phyloP scores from a whole-genome alignment of 805 yeast genomes.

The Blastobotrys attinorum region DNA sequence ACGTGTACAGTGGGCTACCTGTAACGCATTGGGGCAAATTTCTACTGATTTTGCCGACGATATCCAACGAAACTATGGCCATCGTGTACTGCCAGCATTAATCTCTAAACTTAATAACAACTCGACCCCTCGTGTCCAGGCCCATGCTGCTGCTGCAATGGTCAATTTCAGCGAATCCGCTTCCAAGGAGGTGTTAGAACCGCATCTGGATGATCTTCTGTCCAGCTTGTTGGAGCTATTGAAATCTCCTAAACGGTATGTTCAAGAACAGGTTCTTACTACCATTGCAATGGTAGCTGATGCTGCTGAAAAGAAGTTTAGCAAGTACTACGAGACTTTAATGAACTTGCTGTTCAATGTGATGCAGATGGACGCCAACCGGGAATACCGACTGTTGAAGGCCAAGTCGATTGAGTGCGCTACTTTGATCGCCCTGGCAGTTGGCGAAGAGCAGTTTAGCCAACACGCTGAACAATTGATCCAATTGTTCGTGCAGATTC shows the following conservation, averaged over 20 bases:
- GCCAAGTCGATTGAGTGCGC: constrained; percentile 96
- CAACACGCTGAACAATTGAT: constrained; percentile 70
- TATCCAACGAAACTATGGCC: constrained; percentile 75
- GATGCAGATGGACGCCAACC: constrained; percentile 67
- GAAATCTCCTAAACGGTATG: constrained; percentile 82
- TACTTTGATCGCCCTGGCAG: constrained; percentile 88
- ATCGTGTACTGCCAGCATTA: constrained; percentile 76
- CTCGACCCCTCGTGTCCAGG: constrained; percentile 80
- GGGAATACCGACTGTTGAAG: constrained; percentile 68
- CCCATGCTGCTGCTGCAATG: constrained; percentile 97
- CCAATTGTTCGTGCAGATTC: constrained; percentile 63
- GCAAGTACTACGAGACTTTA: constrained; percentile 86
- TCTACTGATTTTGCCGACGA: constrained; percentile 91
- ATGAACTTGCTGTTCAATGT: constrained; percentile 85
- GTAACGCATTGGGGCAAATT: constrained; percentile 95
- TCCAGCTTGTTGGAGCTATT: constrained; percentile 65
- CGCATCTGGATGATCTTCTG: constrained; percentile 79
- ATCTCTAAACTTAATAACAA: constrained; percentile 67
- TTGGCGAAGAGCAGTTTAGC: constrained; percentile 81
- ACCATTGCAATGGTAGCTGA: constrained; percentile 97
- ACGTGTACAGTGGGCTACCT: constrained; percentile 94
- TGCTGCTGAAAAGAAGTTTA: constrained; percentile 82
- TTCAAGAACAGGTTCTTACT: constrained; percentile 94
- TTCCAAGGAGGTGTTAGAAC: constrained; percentile 76
- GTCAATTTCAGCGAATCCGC: constrained; percentile 95